Evolutionary conservation across 164 flowering plant genomes (phyloP).

Genomic region (Annona cherimola): DNA sequence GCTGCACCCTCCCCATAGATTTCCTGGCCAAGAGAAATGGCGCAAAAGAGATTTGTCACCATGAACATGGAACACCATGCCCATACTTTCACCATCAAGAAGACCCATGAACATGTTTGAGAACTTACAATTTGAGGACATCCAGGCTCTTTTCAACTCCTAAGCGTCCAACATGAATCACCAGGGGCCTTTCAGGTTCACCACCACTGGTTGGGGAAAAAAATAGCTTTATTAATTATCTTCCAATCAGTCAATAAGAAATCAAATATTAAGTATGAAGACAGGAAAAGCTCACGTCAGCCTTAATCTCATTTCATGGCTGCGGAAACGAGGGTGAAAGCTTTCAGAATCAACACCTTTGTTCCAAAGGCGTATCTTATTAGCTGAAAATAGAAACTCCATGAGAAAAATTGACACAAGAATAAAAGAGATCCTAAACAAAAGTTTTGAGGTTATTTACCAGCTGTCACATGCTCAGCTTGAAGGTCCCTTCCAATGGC

Average conservation of each 20-base stretch:
- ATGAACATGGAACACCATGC: no score
- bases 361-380: conserved; percentile 89
- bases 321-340: conserved; percentile 73
- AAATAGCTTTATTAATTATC: background rate
- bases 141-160: conserved; percentile 99
- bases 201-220: conserved; percentile 49
- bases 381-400: conserved; percentile 36
- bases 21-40: no score
- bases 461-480: conserved; percentile 72
- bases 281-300: conserved; percentile 42
- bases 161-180: conserved; percentile 90
- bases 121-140: conserved; percentile 69
- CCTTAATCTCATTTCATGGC: conserved; percentile 68
- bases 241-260: background rate
- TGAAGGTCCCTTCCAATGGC: conserved; percentile 78
- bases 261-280: background rate
- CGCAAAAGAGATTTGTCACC: no score
- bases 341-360: conserved; percentile 95
- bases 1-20: no score
- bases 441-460: conserved; percentile 26
- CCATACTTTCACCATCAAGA: no score
- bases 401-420: conserved; percentile 2
- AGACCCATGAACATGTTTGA: background rate
- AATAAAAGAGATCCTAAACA: background rate
- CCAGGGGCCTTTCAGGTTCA: conserved; percentile 85